phyloP scores from a whole-genome alignment of 345 rosid species.

The Populus alba region DNA sequence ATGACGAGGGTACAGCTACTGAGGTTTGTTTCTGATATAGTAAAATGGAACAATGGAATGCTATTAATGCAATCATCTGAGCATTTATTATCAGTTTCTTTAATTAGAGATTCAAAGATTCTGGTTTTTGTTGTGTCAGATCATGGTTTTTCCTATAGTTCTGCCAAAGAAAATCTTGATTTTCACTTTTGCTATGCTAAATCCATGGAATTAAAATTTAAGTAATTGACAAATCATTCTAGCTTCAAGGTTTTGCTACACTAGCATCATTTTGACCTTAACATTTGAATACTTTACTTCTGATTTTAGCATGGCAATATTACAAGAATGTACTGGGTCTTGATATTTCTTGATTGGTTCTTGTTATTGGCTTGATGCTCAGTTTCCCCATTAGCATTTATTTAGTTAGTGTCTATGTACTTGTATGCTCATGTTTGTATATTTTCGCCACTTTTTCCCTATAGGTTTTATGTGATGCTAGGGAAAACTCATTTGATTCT shows the following conservation, averaged over 20 bases:
- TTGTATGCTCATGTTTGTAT: neutral
- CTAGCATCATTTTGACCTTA: neutral
- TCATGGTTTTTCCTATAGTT: neutral
- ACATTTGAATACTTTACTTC: neutral
- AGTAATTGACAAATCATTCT: neutral
- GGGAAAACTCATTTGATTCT: neutral
- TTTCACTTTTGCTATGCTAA: neutral
- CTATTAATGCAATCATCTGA: neutral
- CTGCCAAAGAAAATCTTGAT: neutral
- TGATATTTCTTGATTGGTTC: neutral
- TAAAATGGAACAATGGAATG: neutral
- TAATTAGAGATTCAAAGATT: neutral
- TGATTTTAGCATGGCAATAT: neutral
- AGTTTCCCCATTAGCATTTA: neutral
- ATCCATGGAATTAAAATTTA: neutral
- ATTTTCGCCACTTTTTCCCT: neutral
- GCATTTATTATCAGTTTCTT: neutral
- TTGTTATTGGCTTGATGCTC: neutral
- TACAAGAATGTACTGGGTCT: neutral
- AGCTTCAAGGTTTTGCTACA: neutral
- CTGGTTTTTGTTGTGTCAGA: neutral
- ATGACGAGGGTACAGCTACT: slow-evolving; percentile 73
- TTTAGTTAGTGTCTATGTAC: neutral
- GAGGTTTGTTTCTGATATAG: slow-evolving; percentile 51
- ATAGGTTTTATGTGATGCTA: neutral